Conservation (phyloP, 805 yeast species). For the Kuraishia cidri region DNA sequence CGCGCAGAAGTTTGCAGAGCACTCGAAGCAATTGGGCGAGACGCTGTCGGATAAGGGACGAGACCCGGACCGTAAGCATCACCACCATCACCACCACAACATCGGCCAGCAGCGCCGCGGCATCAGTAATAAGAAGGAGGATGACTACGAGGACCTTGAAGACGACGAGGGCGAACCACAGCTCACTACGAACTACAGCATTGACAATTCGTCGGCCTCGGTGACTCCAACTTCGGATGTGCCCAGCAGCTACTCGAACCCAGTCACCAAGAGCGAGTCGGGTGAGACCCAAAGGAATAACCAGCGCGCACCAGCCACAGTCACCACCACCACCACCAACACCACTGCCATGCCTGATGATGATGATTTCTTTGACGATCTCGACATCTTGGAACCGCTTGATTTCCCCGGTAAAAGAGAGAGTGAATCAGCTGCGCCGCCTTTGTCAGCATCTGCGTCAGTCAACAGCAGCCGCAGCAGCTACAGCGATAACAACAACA, state of each 20-base stretch:
- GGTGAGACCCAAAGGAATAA: no score
- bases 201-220: conserved; percentile 13
- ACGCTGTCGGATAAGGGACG: neutral
- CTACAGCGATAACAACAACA: conserved; percentile 1
- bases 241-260: neutral
- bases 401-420: conserved; percentile 1
- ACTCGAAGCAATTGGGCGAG: conserved; percentile 9
- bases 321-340: neutral
- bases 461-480: no score
- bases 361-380: neutral
- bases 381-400: neutral
- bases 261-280: neutral
- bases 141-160: neutral
- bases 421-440: neutral
- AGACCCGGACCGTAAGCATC: no score
- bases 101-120: neutral
- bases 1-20: conserved; percentile 24
- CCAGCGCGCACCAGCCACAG: no score
- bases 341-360: neutral
- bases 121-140: neutral
- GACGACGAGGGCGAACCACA: neutral
- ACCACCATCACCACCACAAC: no score
- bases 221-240: conserved; percentile 13
- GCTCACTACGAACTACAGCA: conserved; percentile 7
- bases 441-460: neutral